Percentiles rank a stretch among this genome's conserved stretches.
Evolutionary conservation across 495 filamentous ascomycete species (phyloP).

Genomic region (Thozetella sp.): DNA sequence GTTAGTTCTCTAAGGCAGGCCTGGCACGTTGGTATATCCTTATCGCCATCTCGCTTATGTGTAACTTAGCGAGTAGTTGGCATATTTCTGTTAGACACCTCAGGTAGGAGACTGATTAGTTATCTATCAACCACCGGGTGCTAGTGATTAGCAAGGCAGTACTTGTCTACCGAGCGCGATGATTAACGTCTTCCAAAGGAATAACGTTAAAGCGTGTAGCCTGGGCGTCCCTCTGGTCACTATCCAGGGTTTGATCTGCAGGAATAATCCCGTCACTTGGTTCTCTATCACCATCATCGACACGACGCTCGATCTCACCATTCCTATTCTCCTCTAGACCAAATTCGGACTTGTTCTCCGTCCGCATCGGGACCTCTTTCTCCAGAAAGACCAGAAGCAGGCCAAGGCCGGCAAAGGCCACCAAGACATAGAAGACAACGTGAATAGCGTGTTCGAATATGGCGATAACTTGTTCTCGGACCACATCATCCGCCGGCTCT

Average conservation of each 20-base stretch:
- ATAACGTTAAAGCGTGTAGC: background rate
- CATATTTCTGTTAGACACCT: background rate
- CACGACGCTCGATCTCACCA: background rate
- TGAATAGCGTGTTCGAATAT: background rate
- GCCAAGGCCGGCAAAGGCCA: background rate
- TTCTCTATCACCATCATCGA: background rate
- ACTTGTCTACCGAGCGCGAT: background rate
- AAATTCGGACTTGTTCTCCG: background rate
- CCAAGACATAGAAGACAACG: background rate
- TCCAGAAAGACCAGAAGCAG: background rate
- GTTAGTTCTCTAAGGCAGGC: too few species aligned
- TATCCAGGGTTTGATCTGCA: background rate
- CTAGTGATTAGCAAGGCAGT: background rate
- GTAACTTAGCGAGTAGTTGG: too few species aligned
- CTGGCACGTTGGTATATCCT: too few species aligned
- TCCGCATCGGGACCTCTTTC: background rate
- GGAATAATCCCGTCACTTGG: background rate
- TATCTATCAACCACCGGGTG: background rate
- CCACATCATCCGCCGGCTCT: background rate
- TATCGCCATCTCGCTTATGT: too few species aligned
- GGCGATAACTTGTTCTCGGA: background rate
- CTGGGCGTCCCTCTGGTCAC: background rate
- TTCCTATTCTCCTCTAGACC: background rate
- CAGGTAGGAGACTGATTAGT: background rate
- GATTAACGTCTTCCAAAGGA: background rate